phyloP scores from a whole-genome alignment of 345 rosid genomes.

The Gossypium herbaceum region DNA sequence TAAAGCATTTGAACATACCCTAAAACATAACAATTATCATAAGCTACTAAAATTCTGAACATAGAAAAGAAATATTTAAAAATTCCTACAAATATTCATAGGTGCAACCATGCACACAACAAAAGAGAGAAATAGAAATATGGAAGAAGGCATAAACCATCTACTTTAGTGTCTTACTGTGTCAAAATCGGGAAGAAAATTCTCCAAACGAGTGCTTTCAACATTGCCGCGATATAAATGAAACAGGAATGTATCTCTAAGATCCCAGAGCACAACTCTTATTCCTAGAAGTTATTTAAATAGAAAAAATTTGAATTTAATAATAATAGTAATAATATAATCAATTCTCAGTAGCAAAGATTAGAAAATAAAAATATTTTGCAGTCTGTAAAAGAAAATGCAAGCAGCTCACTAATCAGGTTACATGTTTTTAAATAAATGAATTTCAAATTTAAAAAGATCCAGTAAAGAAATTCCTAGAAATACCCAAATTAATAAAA shows the following conservation, averaged over 20 bases:
- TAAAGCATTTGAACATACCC: background rate
- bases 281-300: slow-evolving; percentile 48
- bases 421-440: slow-evolving; percentile 38
- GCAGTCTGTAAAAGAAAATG: background rate
- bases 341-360: background rate
- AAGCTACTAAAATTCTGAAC: background rate
- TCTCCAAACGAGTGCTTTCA: slow-evolving; percentile 73
- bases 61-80: background rate
- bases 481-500: too few relatives aligned
- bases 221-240: slow-evolving; percentile 67
- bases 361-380: background rate
- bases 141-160: background rate
- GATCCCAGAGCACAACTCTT: slow-evolving; percentile 83
- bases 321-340: background rate
- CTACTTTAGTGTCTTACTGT: slow-evolving; percentile 44
- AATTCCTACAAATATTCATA: background rate
- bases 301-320: background rate
- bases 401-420: slow-evolving; percentile 58
- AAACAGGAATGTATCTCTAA: slow-evolving; percentile 64
- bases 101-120: background rate
- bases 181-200: slow-evolving; percentile 66
- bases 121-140: slow-evolving; percentile 15
- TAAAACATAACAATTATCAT: background rate
- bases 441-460: too few relatives aligned
- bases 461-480: too few relatives aligned